Evolutionary conservation across 306 rosid genomes (phyloP), one percentile per base, ranked within the genome.

Genomic region (Benincasa hispida): DNA sequence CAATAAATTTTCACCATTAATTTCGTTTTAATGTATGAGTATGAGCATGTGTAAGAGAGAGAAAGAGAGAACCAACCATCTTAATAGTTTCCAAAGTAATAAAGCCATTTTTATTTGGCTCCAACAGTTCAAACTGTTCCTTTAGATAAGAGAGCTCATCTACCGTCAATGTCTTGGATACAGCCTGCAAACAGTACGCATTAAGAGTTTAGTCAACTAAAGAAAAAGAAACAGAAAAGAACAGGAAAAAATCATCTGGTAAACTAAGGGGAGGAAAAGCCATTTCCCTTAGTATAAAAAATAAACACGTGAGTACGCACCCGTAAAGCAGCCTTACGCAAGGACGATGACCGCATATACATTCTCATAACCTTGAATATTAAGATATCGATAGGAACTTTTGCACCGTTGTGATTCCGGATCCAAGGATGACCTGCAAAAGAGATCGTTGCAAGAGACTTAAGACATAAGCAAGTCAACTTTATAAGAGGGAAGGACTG

Each of bases 361-460:
- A 77, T 72, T 88, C 87, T 95, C 97, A 90, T 89, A 76, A 95
- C 93, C 81, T 87, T 92, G 78, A 95, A 92, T 82, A 88, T 84
- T 81, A 90, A 82, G 83, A 89, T 86, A 86, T 95, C 99, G 17
- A 95, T 90, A 12, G 98, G 96, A 76, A 90, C 91, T 80, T 86
- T 92, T 60, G 88, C 87, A 18, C 83, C 80, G 65, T 79, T 86
- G 87, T 92, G 80, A 83, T 84, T 87, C 66, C 93, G 85, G 76
- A 90, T 87, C 99, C 99, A 95, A 80, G 93, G 96, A 83, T 95
- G 99, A 87, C 99, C 99, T 95, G 96, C 81, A 84, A 82, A n/a
- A 60, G 82, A 75, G n/a, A 79, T 85, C 70, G 75, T 66, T 60
- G 65, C 57, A 53, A 59, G 62, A 72, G 55, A 59, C 78, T 68